Evolutionary conservation across 2,329 filamentous ascomycete species (phyloP).

Genomic region (Neonectria coccinea): DNA sequence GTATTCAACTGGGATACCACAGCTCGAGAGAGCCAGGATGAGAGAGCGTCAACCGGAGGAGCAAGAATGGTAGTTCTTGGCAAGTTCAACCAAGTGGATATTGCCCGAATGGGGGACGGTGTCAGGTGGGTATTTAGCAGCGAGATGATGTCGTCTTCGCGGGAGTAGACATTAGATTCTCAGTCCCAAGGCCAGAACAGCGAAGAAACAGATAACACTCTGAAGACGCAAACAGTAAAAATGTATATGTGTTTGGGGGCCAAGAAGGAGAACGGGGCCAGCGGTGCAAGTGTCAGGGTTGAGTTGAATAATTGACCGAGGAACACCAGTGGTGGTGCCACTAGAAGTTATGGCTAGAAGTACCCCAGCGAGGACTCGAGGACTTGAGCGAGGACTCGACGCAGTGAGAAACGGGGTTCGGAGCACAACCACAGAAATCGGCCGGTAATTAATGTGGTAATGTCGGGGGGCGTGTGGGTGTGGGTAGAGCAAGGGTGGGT

Average conservation of each 20-base stretch:
- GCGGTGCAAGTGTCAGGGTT: constrained; percentile 14
- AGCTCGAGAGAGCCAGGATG: not conserved
- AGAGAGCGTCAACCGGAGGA: not conserved
- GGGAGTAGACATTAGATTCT: not conserved
- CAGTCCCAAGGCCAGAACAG: not conserved
- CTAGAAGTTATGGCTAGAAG: constrained; percentile 13
- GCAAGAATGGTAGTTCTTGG: constrained; percentile 17
- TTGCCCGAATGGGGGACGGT: constrained; percentile 9
- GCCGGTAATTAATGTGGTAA: constrained; percentile 17
- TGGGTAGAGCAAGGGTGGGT: constrained; percentile 13
- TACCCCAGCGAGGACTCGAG: not conserved
- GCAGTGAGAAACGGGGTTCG: constrained; percentile 21
- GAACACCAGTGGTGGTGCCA: constrained; percentile 2
- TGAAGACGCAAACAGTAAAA: constrained; percentile 7
- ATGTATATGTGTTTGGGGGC: not conserved
- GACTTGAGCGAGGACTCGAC: not conserved
- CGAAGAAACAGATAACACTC: not conserved
- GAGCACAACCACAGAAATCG: constrained; percentile 11
- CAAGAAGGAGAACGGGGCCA: constrained; percentile 5
- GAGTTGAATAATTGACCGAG: constrained; percentile 2
- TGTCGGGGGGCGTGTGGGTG: constrained; percentile 21
- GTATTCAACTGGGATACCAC: not conserved
- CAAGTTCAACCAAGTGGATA: constrained; percentile 21
- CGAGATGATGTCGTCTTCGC: constrained; percentile 9
- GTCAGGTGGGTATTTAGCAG: constrained; percentile 9